Percentiles rank a stretch among this genome's conserved stretches.
Conservation (phyloP, 352 stramenopile genomes). For the Phytophthora sojae region DNA sequence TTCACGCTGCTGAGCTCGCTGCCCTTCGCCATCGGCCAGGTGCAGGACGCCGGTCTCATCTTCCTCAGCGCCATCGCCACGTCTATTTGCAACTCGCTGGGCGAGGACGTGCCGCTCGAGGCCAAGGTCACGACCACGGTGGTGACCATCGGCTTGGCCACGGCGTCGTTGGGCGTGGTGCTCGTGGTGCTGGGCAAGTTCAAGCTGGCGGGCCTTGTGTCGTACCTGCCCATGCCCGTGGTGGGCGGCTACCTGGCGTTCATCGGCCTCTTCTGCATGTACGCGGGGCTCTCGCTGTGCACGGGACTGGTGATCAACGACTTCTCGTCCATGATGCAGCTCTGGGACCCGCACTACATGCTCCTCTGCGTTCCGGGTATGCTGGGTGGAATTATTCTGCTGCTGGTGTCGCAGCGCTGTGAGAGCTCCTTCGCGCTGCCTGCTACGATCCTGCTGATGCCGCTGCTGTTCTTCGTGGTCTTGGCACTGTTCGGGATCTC, state of each 20-base stretch:
- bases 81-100: constrained; percentile 88
- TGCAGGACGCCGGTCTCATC: constrained; percentile 98
- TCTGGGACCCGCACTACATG: constrained; percentile 72
- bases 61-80: constrained; percentile 96
- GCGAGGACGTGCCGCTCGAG: constrained; percentile 65
- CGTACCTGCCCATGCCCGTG: constrained; percentile 97
- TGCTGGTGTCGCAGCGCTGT: constrained; percentile 85
- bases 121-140: constrained; percentile 94
- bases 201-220: constrained; percentile 94
- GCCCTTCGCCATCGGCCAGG: constrained; percentile 97
- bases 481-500: constrained; percentile 80
- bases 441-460: constrained; percentile 89
- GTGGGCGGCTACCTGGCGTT: constrained; percentile 98
- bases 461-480: constrained; percentile 90
- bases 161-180: constrained; percentile 90
- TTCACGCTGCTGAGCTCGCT: constrained; percentile 92
- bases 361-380: constrained; percentile 89
- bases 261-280: constrained; percentile 97
- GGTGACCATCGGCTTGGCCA: constrained; percentile 93
- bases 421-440: constrained; percentile 81
- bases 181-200: constrained; percentile 96
- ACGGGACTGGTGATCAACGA: constrained; percentile 93
- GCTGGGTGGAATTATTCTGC: constrained; percentile 80
- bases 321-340: constrained; percentile 78
- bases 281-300: constrained; percentile 92